phyloP scores from a whole-genome alignment of 2,329 filamentous ascomycete species.

The Bipolaris zeicola region DNA sequence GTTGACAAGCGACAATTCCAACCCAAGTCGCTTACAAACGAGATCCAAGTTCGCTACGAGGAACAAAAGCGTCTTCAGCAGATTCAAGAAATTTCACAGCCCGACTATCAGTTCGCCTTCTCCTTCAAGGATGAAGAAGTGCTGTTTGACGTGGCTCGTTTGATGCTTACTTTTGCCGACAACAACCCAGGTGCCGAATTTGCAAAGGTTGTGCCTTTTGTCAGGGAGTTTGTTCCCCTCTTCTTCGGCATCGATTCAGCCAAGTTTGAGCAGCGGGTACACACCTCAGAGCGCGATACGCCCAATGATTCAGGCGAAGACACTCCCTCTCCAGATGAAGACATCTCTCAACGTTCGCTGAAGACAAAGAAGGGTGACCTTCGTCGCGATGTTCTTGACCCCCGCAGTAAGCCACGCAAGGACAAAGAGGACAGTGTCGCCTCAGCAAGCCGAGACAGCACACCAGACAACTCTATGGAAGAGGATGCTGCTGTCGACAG shows the following conservation, averaged over 20 bases:
- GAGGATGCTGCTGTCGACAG: conserved; percentile 74
- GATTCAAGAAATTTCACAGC: conserved; percentile 62
- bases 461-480: conserved; percentile 82
- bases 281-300: conserved; percentile 46
- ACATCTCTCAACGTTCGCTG: conserved; percentile 68
- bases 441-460: conserved; percentile 83
- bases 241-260: conserved; percentile 57
- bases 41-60: conserved; percentile 91
- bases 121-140: conserved; percentile 66
- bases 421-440: conserved; percentile 82
- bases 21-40: conserved; percentile 84
- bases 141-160: conserved; percentile 56
- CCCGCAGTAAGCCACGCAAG: conserved; percentile 70
- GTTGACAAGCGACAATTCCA: conserved; percentile 91
- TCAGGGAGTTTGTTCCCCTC: conserved; percentile 57
- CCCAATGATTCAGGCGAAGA: conserved; percentile 63
- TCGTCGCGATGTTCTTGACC: conserved; percentile 84
- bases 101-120: conserved; percentile 76
- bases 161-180: conserved; percentile 54
- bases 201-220: conserved; percentile 53
- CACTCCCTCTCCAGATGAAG: conserved; percentile 68
- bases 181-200: conserved; percentile 51
- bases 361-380: conserved; percentile 72
- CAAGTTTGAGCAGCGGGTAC: conserved; percentile 72
- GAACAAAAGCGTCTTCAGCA: conserved; percentile 78